Percentiles rank a stretch among this genome's conserved stretches.
Evolutionary conservation across 2,329 filamentous ascomycete species (phyloP).

Genomic region (Gremmenia infestans): DNA sequence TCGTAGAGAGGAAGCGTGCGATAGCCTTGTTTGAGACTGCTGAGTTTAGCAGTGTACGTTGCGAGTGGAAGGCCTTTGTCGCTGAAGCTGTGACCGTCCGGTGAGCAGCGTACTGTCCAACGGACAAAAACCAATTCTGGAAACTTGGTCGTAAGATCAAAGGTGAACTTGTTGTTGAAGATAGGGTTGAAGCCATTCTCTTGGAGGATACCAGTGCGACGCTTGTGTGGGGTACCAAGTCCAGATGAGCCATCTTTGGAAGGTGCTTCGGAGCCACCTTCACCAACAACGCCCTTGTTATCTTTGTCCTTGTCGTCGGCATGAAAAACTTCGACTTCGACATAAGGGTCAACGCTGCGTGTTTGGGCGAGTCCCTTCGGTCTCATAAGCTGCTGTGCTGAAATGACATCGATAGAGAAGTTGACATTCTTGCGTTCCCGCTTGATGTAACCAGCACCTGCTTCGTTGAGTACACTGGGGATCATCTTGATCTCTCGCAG

Average conservation of each 20-base stretch:
- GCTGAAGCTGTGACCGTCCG: slow-evolving; percentile 66
- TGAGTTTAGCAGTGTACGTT: slow-evolving; percentile 88
- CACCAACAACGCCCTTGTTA: slow-evolving; percentile 63
- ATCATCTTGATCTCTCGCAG: slow-evolving; percentile 67
- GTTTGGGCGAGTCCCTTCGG: slow-evolving; percentile 67
- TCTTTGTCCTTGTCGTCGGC: slow-evolving; percentile 92
- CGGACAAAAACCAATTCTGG: slow-evolving; percentile 90
- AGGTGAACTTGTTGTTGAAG: slow-evolving; percentile 74
- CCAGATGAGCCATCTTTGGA: slow-evolving; percentile 60
- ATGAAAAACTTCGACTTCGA: slow-evolving; percentile 92
- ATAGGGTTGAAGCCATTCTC: slow-evolving; percentile 92
- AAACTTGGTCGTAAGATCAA: slow-evolving; percentile 87
- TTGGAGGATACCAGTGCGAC: slow-evolving; percentile 72
- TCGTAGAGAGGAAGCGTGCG: slow-evolving; percentile 88
- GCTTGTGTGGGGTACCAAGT: slow-evolving; percentile 67
- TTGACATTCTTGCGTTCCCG: slow-evolving; percentile 76
- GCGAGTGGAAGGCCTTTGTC: slow-evolving; percentile 64
- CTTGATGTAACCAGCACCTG: slow-evolving; percentile 52
- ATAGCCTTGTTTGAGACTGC: slow-evolving; percentile 84
- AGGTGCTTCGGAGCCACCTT: slow-evolving; percentile 62
- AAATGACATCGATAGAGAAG: slow-evolving; percentile 85
- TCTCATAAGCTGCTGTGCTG: slow-evolving; percentile 89
- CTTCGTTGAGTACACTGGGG: slow-evolving; percentile 45
- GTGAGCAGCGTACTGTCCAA: slow-evolving; percentile 84
- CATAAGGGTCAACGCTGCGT: slow-evolving; percentile 81